These are phyloP conservation scores for Arabidopsis hybrid DNA, from an alignment of 441 rosid genomes.

Conservation along the genomic window DNA sequence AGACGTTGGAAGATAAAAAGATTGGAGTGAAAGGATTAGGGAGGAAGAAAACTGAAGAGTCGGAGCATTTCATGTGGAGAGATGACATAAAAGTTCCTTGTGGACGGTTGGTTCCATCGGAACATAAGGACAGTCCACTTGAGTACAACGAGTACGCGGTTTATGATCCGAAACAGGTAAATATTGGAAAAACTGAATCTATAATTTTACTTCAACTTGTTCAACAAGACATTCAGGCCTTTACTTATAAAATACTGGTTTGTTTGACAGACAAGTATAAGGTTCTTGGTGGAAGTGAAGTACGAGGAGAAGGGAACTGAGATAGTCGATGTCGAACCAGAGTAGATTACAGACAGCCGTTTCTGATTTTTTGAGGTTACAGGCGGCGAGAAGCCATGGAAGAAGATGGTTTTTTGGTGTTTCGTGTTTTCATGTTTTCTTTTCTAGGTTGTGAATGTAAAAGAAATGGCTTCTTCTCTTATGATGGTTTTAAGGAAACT, in stretches of 20 bases:
- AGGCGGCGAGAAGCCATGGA: constrained; percentile 29
- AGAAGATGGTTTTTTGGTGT: not conserved
- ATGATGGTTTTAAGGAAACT: constrained; percentile 13
- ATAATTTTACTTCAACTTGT: not conserved
- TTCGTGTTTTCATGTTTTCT: constrained; percentile 10
- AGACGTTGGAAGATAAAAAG: constrained; percentile 64
- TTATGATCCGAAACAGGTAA: constrained; percentile 81
- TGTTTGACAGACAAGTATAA: constrained; percentile 61
- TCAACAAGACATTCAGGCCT: too few species aligned
- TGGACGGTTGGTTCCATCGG: constrained; percentile 68
- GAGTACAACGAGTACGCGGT: constrained; percentile 84
- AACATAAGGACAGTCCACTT: constrained; percentile 65
- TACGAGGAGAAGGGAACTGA: constrained; percentile 62
- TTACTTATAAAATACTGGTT: not conserved
- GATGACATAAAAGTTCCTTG: constrained; percentile 79
- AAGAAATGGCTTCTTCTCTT: constrained; percentile 6
- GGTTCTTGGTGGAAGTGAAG: constrained; percentile 77
- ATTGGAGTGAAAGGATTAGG: constrained; percentile 71
- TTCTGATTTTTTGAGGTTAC: constrained; percentile 10
- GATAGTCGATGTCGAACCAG: constrained; percentile 37
- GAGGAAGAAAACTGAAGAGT: constrained; percentile 75
- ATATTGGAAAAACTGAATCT: not conserved
- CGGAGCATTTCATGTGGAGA: constrained; percentile 69
- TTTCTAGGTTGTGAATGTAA: not conserved
- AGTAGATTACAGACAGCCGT: not conserved